phyloP scores from a whole-genome alignment of 176 grass and related monocot species.

The Saccharum officinarum region DNA sequence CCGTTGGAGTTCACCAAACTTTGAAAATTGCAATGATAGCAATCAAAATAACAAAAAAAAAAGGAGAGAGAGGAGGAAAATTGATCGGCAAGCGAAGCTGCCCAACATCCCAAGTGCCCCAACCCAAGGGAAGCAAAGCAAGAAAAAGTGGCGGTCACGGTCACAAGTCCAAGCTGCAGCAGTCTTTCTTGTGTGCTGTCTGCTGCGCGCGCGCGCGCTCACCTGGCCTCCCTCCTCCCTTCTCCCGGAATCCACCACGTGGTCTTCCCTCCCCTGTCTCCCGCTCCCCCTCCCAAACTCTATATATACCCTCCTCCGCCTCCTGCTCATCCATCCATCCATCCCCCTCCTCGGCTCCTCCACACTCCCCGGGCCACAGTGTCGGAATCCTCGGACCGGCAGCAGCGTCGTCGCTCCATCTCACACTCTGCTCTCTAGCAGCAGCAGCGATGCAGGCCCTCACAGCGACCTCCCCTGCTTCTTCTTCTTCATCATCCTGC shows the following conservation, averaged over 20 bases:
- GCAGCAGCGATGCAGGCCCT: conserved; percentile 30
- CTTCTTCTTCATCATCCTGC: background rate
- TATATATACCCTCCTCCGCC: conserved; percentile 30
- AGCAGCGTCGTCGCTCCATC: no score
- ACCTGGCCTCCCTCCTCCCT: background rate
- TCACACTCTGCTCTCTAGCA: background rate
- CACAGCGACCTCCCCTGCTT: background rate
- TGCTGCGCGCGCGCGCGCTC: background rate
- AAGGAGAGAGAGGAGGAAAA: background rate
- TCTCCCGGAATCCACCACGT: conserved; percentile 40
- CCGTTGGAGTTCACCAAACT: no score
- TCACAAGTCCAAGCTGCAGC: background rate
- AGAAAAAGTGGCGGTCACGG: background rate
- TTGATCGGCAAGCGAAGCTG: no score
- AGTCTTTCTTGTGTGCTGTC: background rate
- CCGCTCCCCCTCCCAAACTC: background rate
- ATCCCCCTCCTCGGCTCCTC: background rate
- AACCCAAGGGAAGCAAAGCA: background rate
- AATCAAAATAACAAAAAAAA: no score
- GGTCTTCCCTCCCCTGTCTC: conserved; percentile 4
- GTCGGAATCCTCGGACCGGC: background rate
- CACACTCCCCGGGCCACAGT: background rate
- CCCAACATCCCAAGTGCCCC: no score
- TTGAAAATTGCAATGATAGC: no score
- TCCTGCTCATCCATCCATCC: background rate